Evolutionary conservation across 1,284 basidiomycete genomes (phyloP), one percentile per base, ranked within the genome.

Genomic region (Meripilus lineatus): DNA sequence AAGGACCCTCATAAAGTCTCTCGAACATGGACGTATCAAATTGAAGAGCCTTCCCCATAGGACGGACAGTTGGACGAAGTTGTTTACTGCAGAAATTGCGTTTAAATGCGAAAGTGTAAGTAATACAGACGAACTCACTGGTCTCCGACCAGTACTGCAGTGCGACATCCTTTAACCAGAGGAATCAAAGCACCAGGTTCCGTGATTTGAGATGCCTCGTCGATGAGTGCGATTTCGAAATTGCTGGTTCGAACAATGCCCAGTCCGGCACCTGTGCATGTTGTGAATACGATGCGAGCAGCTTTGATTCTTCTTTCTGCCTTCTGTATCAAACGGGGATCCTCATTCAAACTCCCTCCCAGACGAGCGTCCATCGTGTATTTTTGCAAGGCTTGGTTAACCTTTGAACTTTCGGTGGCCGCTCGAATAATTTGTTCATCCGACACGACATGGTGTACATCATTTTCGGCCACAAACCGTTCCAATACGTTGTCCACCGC

Each of bases 401-500:
- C 81, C 54, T 74, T 77, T 6, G 73, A 72, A 40, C 73, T 67
- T 46, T 84, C 80, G 0, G 81, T 84, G 2, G 81, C 77, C 7
- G 80, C 77, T 2, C 80, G 77, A 3, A 84, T 67, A 15, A 84
- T 76, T 47, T 75, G 64, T 5, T 79, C 75, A 32, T 78, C 70
- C 0, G 57, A 49, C 3, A 83, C 58, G 21, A 81, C 55, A 5
- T 61, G 54, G 14, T 66, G 56, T 6, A 50, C 47, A 15, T 63
- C 59, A 54, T 81, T 81, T 17, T 73, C 45, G 4, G 58, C 61
- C 0, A 78, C 59, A 55, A 84, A 82, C 5, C 79, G 71, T 53
- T 83, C 77, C 14, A 84, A 58, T 3, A 84, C 80, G 35, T 83
- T 84, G 55, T 83, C 81, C 4, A 83, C 79, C 17, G 81, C 81